Evolutionary conservation across 1,284 basidiomycete genomes (phyloP).

Genomic region (Rhodotorula sp.): DNA sequence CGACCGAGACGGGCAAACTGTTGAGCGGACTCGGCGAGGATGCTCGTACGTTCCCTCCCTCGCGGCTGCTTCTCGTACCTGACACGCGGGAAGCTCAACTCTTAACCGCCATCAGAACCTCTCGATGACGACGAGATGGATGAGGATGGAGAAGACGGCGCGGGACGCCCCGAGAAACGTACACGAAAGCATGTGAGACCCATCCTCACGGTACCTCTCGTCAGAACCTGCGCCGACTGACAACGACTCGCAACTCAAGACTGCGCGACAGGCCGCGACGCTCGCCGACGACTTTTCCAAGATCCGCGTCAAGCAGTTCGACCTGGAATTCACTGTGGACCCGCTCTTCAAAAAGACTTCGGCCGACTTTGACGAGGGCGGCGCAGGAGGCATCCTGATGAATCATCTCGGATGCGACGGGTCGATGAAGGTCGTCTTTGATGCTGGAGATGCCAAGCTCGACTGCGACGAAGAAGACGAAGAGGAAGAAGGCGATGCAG

Average conservation of each 20-base stretch:
- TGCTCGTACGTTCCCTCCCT: slow-evolving; percentile 30
- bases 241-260: slow-evolving; percentile 4
- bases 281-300: slow-evolving; percentile 78
- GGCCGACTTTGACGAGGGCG: slow-evolving; percentile 98
- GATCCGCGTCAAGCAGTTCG: slow-evolving; percentile 76
- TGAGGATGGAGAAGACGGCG: slow-evolving; percentile 58
- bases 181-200: slow-evolving; percentile 54
- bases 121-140: slow-evolving; percentile 46
- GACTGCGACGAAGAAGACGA: slow-evolving; percentile 70
- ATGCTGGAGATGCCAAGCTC: slow-evolving; percentile 83
- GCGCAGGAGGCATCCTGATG: slow-evolving; percentile 89
- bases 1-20: slow-evolving; percentile 93
- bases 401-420: slow-evolving; percentile 75
- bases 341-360: slow-evolving; percentile 97
- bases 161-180: slow-evolving; percentile 50
- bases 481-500: slow-evolving; percentile 47
- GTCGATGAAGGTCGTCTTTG: slow-evolving; percentile 86
- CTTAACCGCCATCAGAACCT: not conserved
- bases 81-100: not conserved
- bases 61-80: not conserved
- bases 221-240: not conserved
- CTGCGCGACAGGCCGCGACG: slow-evolving; percentile 55
- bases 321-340: slow-evolving; percentile 93
- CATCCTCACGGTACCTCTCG: not conserved
- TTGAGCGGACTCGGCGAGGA: slow-evolving; percentile 79